Base-by-base conservation (phyloP, 2,329 filamentous ascomycete genomes). In the Colletotrichum salicis region DNA sequence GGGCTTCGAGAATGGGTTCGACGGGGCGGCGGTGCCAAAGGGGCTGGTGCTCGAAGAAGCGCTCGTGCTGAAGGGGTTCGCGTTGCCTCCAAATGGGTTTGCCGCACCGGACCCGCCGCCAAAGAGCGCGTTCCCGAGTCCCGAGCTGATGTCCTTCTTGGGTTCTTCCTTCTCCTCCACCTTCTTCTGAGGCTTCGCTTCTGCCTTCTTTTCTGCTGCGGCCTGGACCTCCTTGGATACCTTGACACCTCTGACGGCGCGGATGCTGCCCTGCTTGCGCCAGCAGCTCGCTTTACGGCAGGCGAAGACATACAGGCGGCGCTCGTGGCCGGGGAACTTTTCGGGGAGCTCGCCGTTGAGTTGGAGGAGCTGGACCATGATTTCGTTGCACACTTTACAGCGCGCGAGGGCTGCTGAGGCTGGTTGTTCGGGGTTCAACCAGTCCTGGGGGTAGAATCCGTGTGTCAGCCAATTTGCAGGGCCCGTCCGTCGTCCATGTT, bases 321-420 rank as follows among this genome's bases (percentile, higher is more conserved):
- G 88, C 78, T 98, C 94, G 82, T 98, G 94, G 67, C 92, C 91
- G 1, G 95, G 93, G 78, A 97, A 98, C 60, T 90, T 88, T 67
- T 96, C 93, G 15, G 95, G 95, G 4, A 98, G 87, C 79, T 98
- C 95, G 77, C 91, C 95, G 82, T 99, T 94, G 33, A 99, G 88
- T 82, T 99, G 95, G 58, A 99, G 88, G 3, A 99, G 89, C 12
- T 98, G 87, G 1, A 90, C 91, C 90, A 98, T 94, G 64, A 94
- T 83, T 64, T 91, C 89, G 75, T 94, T 93, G 89, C 96, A 99
- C 75, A 93, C 88, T 82, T 93, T 94, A 85, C 96, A 99, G 82
- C 91, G 92, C 27, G 93, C 94, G 11, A 97, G 87, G 1, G 91
- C 86, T 29, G 93, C 93, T 1, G 94, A 93, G 8, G 96, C 93